Conservation (phyloP, 805 yeast genomes). For the Cyberlindnera subsufficiens region DNA sequence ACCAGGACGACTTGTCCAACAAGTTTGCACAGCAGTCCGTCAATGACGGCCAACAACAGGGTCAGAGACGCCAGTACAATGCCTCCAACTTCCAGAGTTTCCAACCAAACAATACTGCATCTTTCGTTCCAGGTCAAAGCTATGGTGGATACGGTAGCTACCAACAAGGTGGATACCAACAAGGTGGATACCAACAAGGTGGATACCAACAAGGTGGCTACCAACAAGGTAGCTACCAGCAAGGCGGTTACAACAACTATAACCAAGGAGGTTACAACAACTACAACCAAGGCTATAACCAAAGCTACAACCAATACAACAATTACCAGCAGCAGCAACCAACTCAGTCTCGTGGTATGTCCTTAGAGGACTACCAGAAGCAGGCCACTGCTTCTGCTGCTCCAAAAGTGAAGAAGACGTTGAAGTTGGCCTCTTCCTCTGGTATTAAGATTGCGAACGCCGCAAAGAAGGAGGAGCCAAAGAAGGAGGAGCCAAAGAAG, state of each 20-base stretch:
- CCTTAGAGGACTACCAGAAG: conserved; percentile 77
- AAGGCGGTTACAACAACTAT: conserved; percentile 2
- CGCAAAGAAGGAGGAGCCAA: conserved; percentile 30
- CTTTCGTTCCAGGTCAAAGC: conserved; percentile 33
- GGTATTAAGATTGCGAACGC: conserved; percentile 58
- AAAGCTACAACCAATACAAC: conserved; percentile 24
- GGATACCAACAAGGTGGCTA: conserved; percentile 6
- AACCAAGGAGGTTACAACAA: conserved; percentile 2
- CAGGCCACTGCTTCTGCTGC: conserved; percentile 32
- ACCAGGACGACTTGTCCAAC: conserved; percentile 25
- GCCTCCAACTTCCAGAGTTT: conserved; percentile 45
- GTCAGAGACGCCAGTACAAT: conserved; percentile 36
- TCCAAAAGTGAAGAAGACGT: conserved; percentile 45
- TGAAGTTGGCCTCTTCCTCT: conserved; percentile 60
- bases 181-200: conserved; percentile 17
- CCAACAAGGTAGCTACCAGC: conserved; percentile 6
- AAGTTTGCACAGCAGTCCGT: conserved; percentile 27
- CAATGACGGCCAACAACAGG: conserved; percentile 15
- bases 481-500: conserved; percentile 25
- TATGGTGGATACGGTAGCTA: conserved; percentile 22
- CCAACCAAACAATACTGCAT: conserved; percentile 36
- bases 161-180: conserved; percentile 16
- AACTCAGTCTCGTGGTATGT: conserved; percentile 48
- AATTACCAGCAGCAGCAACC: conserved; percentile 22
- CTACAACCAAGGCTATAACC: conserved; percentile 9